These are phyloP conservation scores for Trichoderma afroharzianum DNA, from an alignment of 2,329 filamentous ascomycete genomes.

Conservation along the genomic window DNA sequence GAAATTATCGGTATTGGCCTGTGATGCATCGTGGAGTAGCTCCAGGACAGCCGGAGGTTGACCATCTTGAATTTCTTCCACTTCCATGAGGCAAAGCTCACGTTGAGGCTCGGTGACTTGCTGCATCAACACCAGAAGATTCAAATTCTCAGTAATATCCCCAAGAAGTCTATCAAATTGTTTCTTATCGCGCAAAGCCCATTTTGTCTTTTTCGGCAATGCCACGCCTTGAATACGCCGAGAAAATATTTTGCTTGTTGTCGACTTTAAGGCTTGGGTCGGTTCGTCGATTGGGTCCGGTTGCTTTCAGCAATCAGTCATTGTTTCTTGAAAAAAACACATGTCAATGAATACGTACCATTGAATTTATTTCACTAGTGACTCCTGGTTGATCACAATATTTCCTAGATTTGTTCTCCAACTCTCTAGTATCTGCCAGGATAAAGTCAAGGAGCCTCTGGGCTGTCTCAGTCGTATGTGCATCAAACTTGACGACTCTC, in stretches of 20 bases:
- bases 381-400: background rate
- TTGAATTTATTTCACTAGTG: rapidly evolving
- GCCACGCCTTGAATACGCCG: background rate
- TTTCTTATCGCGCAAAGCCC: background rate
- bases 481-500: background rate
- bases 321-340: rapidly evolving
- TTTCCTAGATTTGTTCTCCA: background rate
- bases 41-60: background rate
- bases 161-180: background rate
- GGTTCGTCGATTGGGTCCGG: background rate
- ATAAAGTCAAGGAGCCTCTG: background rate
- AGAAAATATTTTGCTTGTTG: background rate
- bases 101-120: background rate
- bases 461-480: background rate
- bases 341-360: background rate
- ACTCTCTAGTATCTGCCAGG: background rate
- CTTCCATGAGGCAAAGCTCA: background rate
- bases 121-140: background rate
- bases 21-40: background rate
- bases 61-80: background rate
- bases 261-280: background rate
- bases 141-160: background rate
- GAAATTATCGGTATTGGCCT: background rate
- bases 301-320: background rate
- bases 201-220: background rate